Evolutionary conservation across 257 asterid genomes (phyloP), one percentile per base, ranked within the genome.

Genomic region (Nicotiana knightiana): DNA sequence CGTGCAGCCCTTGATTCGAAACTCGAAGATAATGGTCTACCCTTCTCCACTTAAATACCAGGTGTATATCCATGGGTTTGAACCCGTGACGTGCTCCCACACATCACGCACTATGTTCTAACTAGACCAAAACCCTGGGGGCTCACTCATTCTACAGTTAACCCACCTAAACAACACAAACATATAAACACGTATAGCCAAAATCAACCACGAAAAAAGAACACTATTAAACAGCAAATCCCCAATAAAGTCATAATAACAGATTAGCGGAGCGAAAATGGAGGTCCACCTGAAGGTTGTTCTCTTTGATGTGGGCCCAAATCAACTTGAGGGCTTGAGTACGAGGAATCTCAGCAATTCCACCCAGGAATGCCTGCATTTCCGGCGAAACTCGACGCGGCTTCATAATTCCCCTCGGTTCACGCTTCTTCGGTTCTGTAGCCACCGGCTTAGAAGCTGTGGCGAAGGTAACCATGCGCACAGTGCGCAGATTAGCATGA

Each of bases 291-390:
- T 93, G 99, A 88, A 95, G 99, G 76, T 89, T 73, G 85, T 92
- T 86, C 77, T 81, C 80, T 77, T 95, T 95, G 76, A 95, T 93
- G 76, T 93, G 82, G 7, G 93, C 97, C 99, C 98, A 95, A 88
- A 96, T 93, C 85, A 86, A 87, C 85, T 91, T 91, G 57, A 92
- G 93, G 9, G 89, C 94, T 80, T 91, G 91, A 63, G 98, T 91
- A 33, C 97, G 93, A 11, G 97, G 90, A 76, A 93, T 88, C 89
- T 93, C 99, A 35, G 95, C 9, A 10, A 89, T 88, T 15, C 97
- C 97, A 18, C 97, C 99, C 63, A 93, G 93, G 83, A 95, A 93
- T n/a, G 90, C 93, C 89, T 87, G 96, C 97, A 93, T 92, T 81
- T 91, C 97, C 53, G 92, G 92, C 12, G 99, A 92, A 3, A 96